Percentiles rank a stretch among this genome's conserved stretches.
Evolutionary conservation across 192 early-diverging fungal genomes (phyloP).

Genomic region (Linnemannia elongata): DNA sequence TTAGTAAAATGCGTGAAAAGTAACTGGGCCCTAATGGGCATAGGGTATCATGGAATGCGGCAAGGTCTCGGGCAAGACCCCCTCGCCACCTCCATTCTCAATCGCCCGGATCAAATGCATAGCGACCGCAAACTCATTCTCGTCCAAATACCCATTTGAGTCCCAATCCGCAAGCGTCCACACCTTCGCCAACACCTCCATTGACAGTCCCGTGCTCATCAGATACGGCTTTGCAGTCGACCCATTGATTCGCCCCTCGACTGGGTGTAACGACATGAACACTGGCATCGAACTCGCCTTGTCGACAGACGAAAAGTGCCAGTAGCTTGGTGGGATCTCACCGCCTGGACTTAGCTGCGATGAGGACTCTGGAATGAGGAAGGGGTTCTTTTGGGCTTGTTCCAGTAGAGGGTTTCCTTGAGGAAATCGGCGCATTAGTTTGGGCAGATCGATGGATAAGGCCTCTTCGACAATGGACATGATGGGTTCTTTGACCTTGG

Average conservation of each 20-base stretch:
- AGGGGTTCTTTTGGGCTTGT: constrained; percentile 70
- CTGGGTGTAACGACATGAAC: constrained; percentile 65
- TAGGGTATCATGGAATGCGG: constrained; percentile 62
- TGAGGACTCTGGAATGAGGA: constrained; percentile 32
- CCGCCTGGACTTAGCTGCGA: background rate
- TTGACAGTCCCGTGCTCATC: constrained; percentile 75
- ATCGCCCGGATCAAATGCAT: constrained; percentile 76
- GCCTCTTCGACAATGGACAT: constrained; percentile 80
- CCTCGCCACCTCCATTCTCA: constrained; percentile 60
- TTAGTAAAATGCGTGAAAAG: background rate
- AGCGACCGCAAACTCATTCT: constrained; percentile 87
- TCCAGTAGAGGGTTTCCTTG: constrained; percentile 80
- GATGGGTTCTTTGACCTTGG: constrained; percentile 79
- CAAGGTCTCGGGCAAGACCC: constrained; percentile 59
- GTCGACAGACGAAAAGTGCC: constrained; percentile 69
- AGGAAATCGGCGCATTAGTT: constrained; percentile 84
- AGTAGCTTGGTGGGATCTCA: constrained; percentile 62
- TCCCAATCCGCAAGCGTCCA: constrained; percentile 88
- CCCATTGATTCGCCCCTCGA: constrained; percentile 71
- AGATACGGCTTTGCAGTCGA: constrained; percentile 69
- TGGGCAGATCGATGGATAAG: constrained; percentile 78
- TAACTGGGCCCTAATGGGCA: background rate
- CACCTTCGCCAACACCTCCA: constrained; percentile 74
- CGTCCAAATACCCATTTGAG: constrained; percentile 82
- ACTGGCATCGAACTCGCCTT: constrained; percentile 60